Conservation (phyloP, 2,329 filamentous ascomycete species). For the Graphiopsis chlorocephala region DNA sequence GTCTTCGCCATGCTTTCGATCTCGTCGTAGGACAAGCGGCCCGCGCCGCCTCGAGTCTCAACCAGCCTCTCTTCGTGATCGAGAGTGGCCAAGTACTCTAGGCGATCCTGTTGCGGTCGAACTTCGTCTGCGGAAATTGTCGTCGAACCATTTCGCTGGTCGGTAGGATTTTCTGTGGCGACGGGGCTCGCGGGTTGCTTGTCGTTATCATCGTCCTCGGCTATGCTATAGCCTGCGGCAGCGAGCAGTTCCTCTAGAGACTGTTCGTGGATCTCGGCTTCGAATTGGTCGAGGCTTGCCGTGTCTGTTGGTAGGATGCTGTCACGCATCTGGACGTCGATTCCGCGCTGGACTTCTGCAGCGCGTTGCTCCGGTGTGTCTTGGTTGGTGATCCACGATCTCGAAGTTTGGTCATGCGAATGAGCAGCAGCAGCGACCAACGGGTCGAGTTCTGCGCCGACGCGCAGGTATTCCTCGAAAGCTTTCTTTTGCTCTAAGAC, state of each 20-base stretch:
- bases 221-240: constrained; percentile 39
- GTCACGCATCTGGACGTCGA: constrained; percentile 20
- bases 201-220: constrained; percentile 10
- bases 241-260: constrained; percentile 44
- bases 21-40: constrained; percentile 72
- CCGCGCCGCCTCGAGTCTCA: constrained; percentile 70
- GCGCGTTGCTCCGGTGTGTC: constrained; percentile 10
- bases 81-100: constrained; percentile 50
- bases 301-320: constrained; percentile 30
- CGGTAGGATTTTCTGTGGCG: background rate
- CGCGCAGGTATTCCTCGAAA: constrained; percentile 33
- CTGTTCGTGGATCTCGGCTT: constrained; percentile 35
- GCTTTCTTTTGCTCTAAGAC: constrained; percentile 28
- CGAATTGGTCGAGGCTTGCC: constrained; percentile 28
- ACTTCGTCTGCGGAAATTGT: background rate
- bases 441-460: constrained; percentile 26
- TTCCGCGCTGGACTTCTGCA: constrained; percentile 35
- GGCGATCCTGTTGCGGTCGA: constrained; percentile 32
- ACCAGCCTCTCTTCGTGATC: constrained; percentile 68
- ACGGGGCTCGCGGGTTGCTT: background rate
- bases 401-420: background rate
- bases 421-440: constrained; percentile 14
- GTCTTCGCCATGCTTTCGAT: constrained; percentile 71
- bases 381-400: background rate
- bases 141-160: background rate